A percentile compares a stretch with the other conserved stretches of the same genome.
Evolutionary conservation across 345 rosid genomes (phyloP).

Genomic region (Gossypium longicalyx): DNA sequence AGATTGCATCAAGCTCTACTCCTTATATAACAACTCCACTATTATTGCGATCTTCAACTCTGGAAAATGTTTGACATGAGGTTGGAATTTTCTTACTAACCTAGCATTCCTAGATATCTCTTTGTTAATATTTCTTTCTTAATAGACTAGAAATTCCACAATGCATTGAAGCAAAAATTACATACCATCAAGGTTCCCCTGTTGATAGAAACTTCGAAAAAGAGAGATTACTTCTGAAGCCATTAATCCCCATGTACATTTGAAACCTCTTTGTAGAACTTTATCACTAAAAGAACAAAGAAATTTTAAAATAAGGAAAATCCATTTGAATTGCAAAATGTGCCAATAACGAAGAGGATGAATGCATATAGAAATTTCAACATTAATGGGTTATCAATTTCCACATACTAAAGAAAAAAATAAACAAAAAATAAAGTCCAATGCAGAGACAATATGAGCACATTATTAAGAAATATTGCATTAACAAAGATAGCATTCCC

Average conservation of each 20-base stretch:
- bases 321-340: constrained; percentile 5
- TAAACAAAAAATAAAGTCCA: background rate
- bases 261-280: constrained; percentile 37
- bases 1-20: background rate
- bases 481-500: background rate
- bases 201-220: constrained; percentile 67
- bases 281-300: constrained; percentile 24
- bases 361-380: background rate
- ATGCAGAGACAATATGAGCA: background rate
- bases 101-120: background rate
- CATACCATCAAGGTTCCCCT: constrained; percentile 83
- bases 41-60: background rate
- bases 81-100: background rate
- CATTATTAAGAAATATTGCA: background rate
- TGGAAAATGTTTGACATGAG: no score
- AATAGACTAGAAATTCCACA: background rate
- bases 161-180: background rate
- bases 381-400: background rate
- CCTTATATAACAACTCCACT: background rate
- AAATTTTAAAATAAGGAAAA: background rate
- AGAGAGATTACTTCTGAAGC: constrained; percentile 70
- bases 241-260: constrained; percentile 66
- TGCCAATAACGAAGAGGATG: background rate
- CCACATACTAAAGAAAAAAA: background rate
- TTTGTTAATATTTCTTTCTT: background rate